Percentiles rank a stretch among this genome's conserved stretches.
These are phyloP conservation scores for Colletotrichum sp. DNA, from an alignment of 2,329 filamentous ascomycete species.

Conservation along the genomic window DNA sequence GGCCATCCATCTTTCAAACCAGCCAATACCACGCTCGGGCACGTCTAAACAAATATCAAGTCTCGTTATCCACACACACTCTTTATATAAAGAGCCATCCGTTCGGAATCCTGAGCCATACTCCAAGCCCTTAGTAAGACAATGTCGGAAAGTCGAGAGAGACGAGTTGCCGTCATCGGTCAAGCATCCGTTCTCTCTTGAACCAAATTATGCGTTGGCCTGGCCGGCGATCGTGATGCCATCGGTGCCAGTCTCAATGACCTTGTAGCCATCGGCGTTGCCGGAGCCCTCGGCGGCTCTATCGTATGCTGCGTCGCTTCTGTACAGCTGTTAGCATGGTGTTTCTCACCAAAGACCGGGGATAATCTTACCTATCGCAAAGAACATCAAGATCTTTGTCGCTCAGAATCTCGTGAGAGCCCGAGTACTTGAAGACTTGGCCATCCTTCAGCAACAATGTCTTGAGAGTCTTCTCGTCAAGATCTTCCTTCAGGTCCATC, in stretches of 20 bases:
- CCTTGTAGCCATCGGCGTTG: constrained; percentile 72
- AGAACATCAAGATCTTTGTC: constrained; percentile 79
- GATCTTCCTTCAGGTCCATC: constrained; percentile 54
- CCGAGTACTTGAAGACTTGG: constrained; percentile 62
- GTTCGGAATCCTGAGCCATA: background rate
- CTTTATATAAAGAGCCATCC: background rate
- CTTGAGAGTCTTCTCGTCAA: constrained; percentile 67
- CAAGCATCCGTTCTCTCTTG: background rate
- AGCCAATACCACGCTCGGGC: background rate
- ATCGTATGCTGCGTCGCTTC: constrained; percentile 66
- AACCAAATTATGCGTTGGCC: background rate
- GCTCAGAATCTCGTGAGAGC: constrained; percentile 71
- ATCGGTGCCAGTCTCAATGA: constrained; percentile 76
- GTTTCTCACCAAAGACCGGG: rapidly evolving
- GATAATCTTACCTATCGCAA: constrained; percentile 66
- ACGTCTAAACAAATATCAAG: background rate
- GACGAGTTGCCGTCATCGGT: background rate
- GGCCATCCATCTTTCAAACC: background rate
- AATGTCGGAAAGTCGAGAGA: rapidly evolving
- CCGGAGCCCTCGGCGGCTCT: constrained; percentile 81
- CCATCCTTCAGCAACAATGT: constrained; percentile 76
- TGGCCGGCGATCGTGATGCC: constrained; percentile 42
- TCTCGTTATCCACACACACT: background rate
- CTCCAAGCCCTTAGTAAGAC: background rate
- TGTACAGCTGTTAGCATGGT: constrained; percentile 23